These are phyloP conservation scores for Arbutus unedo DNA, from an alignment of 148 eudicot genomes.

Conservation along the genomic window DNA sequence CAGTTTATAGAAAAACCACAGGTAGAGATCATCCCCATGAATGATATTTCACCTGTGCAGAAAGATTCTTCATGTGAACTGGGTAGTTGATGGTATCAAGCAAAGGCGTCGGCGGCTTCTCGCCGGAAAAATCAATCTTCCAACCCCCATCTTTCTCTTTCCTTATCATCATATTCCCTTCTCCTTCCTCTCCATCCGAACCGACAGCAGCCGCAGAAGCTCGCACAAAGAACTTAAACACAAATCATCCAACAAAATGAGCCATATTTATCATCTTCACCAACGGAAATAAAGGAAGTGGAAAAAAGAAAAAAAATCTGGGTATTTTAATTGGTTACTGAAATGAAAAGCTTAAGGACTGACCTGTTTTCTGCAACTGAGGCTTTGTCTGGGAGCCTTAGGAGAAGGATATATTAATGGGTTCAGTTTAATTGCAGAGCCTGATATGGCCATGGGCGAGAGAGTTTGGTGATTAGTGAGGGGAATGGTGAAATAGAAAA, in stretches of 20 bases:
- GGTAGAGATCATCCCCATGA: not conserved
- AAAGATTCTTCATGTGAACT: constrained; percentile 56
- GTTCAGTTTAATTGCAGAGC: constrained; percentile 18
- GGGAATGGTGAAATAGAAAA: not conserved
- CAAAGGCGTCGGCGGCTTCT: constrained; percentile 64
- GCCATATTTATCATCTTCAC: not conserved
- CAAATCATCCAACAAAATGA: not conserved
- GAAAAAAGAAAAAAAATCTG: not conserved
- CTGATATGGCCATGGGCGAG: constrained; percentile 22
- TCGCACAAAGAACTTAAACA: constrained; percentile 34
- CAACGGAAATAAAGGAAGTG: too few relatives aligned
- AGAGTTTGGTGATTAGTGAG: not conserved
- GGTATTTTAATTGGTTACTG: not conserved
- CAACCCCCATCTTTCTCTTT: constrained; percentile 34
- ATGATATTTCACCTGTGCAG: constrained; percentile 30
- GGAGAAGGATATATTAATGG: constrained; percentile 7
- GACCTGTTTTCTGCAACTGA: constrained; percentile 20
- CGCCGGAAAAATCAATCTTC: constrained; percentile 57
- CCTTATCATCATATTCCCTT: constrained; percentile 26
- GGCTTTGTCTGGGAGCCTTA: not conserved
- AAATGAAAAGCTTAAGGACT: not conserved
- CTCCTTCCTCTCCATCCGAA: constrained; percentile 31
- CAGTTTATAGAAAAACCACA: too few relatives aligned
- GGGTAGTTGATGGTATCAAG: constrained; percentile 67
- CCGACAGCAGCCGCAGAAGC: constrained; percentile 25